Base-by-base conservation (phyloP, 768 basidiomycete species). In the Tulasnella sp. region DNA sequence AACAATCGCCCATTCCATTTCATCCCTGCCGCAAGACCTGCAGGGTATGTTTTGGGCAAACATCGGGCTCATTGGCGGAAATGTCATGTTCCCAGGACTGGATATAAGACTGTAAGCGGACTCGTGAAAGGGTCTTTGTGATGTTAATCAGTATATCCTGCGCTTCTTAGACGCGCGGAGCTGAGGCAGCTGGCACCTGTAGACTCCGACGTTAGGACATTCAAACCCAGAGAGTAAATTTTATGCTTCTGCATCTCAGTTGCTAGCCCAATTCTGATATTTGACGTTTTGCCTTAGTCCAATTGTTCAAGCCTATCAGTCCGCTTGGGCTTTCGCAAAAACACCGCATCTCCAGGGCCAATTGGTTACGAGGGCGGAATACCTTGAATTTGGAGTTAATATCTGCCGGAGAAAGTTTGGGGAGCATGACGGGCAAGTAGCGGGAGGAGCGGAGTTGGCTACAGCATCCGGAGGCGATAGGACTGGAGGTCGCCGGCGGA, bases 31-130 rank as follows among this genome's bases (percentile, higher is more conserved):
- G 0, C 68, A 72, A 45, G 88, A 92, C 59, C 59, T 92, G 22
- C 86, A 81, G 58, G 91, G 88, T 29, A 78, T 98, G 82, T 95
- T 90, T 65, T 98, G 90, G 90, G 78, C 79, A 29, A 88, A 96
- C 64, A 90, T 98, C 55, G 85, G 84, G 10, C 66, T 93, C 56
- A 77, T 90, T 60, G 92, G 92, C 43, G 92, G 92, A 12, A 83
- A 76, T 64, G 77, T 78, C 13, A 76, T 75, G 58, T 78, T 91
- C 57, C 70, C 77, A 37, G 84, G 82, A 5, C 82, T 96, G 58
- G 72, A 73, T 19, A 66, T 72, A 45, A 69, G 92, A 67, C 65
- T 96, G 91, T 93, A 64, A 64, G 84, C 22, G 4, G 5, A 40
- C 5, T 60, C 22, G 12, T 12, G 6, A 5, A 12, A n/a, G 33